A percentile compares a stretch with the other conserved stretches of the same genome.
Evolutionary conservation across 2,329 filamentous ascomycete species (phyloP).

Genomic region (Aspergillus novofumigatus): DNA sequence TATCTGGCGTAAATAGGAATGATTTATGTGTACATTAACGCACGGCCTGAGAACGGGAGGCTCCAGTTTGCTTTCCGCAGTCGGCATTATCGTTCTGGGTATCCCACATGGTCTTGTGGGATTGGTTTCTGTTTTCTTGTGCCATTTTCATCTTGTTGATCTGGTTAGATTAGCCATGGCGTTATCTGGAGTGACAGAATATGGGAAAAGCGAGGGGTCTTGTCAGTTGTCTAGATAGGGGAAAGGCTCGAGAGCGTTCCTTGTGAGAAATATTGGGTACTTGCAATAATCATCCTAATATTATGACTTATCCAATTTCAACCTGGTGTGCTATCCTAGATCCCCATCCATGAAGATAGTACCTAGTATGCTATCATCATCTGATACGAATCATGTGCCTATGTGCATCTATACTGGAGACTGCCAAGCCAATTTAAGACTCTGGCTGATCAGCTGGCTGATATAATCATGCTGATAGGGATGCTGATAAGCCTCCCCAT

Average conservation of each 20-base stretch:
- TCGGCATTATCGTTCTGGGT: not conserved
- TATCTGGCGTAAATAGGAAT: slow-evolving; percentile 14
- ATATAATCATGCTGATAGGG: not conserved
- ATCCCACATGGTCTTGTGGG: not conserved
- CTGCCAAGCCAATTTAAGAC: slow-evolving; percentile 3
- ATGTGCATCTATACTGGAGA: too few relatives aligned
- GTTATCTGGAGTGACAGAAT: slow-evolving; percentile 6
- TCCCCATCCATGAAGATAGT: too few relatives aligned
- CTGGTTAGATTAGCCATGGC: slow-evolving; percentile 9
- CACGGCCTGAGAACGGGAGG: not conserved
- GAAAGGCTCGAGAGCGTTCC: not conserved
- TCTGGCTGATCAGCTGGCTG: slow-evolving; percentile 6
- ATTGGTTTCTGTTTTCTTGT: not conserved
- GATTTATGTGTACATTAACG: slow-evolving; percentile 6
- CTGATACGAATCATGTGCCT: not conserved
- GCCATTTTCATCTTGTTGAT: slow-evolving; percentile 1
- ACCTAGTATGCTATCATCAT: too few relatives aligned
- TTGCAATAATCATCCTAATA: slow-evolving; percentile 3
- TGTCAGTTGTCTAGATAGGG: not conserved
- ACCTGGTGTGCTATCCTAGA: too few relatives aligned
- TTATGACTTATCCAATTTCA: slow-evolving; percentile 5
- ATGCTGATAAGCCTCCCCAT: slow-evolving; percentile 8
- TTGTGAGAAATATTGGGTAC: not conserved
- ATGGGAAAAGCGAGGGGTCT: not conserved
- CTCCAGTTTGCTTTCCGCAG: not conserved